Percentiles rank a stretch among this genome's conserved stretches.
Evolutionary conservation across 129 eudicot species (phyloP).

Genomic region (Lactuca saligna): DNA sequence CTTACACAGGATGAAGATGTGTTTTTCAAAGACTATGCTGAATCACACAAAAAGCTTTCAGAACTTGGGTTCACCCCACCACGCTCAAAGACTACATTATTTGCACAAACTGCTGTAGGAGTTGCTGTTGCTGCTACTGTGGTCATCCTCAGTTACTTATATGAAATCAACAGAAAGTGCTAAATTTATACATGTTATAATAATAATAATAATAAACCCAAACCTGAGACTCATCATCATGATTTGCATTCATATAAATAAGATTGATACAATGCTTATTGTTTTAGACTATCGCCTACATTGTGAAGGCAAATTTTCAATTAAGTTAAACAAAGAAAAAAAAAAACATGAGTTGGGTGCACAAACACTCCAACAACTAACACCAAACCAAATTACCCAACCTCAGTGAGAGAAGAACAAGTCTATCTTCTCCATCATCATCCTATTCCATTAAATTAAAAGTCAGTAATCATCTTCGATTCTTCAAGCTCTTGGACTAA

Average conservation of each 20-base stretch:
- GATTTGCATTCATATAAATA: conserved; percentile 28
- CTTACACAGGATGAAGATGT: conserved; percentile 77
- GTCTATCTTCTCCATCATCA: conserved; percentile 94
- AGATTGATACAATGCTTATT: conserved; percentile 23
- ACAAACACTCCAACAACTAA: conserved; percentile 1
- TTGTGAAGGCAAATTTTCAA: conserved; percentile 27
- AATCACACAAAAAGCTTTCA: conserved; percentile 92
- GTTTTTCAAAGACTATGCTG: conserved; percentile 88
- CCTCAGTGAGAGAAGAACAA: conserved; percentile 65
- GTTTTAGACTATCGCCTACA: conserved; percentile 19
- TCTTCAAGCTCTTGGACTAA: conserved; percentile 79
- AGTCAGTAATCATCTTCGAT: conserved; percentile 12
- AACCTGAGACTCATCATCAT: conserved; percentile 1
- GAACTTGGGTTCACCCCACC: conserved; percentile 85
- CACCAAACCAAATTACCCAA: background rate
- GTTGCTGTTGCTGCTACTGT: conserved; percentile 67
- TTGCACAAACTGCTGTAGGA: conserved; percentile 46
- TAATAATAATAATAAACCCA: background rate
- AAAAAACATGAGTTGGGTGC: background rate
- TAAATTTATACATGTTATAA: background rate
- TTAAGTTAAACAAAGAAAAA: background rate
- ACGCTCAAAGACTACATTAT: conserved; percentile 32
- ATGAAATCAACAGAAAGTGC: conserved; percentile 45
- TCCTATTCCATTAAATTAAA: conserved; percentile 26
- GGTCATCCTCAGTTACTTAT: conserved; percentile 60